A percentile compares a stretch with the other conserved stretches of the same genome.
Evolutionary conservation across 345 rosid genomes (phyloP).

Genomic region (Brassica juncea): DNA sequence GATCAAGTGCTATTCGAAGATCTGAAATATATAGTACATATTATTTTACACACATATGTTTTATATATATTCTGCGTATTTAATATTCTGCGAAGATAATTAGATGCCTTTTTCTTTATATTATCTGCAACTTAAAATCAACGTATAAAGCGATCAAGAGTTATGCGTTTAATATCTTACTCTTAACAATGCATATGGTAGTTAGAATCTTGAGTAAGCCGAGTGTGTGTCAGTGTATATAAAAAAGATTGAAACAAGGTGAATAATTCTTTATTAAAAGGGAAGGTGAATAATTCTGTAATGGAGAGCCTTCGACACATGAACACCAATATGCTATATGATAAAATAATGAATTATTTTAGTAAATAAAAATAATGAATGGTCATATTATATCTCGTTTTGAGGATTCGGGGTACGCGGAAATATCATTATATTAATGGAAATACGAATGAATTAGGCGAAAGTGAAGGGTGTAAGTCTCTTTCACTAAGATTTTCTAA

Average conservation of each 20-base stretch:
- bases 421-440: constrained; percentile 15
- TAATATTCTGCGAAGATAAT: constrained; percentile 28
- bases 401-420: constrained; percentile 22
- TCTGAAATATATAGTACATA: constrained; percentile 19
- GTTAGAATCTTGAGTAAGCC: constrained; percentile 14
- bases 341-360: constrained; percentile 1
- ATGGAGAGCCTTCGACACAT: constrained; percentile 2
- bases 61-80: background rate
- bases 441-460: constrained; percentile 25
- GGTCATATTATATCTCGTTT: constrained; percentile 14
- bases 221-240: background rate
- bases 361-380: background rate
- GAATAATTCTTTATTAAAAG: background rate
- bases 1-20: constrained; percentile 25
- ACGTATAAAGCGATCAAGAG: constrained; percentile 23
- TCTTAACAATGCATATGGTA: background rate
- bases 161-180: constrained; percentile 15
- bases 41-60: background rate
- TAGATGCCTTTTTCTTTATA: constrained; percentile 34
- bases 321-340: constrained; percentile 15
- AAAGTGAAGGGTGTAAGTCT: constrained; percentile 30
- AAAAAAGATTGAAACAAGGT: constrained; percentile 4
- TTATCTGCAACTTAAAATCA: constrained; percentile 26
- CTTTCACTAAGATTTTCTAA: constrained; percentile 33
- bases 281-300: constrained; percentile 12